A percentile compares a stretch with the other conserved stretches of the same genome.
These are phyloP conservation scores for Pseudogymnoascus sp. DNA, from an alignment of 2,329 filamentous ascomycete species.

Conservation along the genomic window DNA sequence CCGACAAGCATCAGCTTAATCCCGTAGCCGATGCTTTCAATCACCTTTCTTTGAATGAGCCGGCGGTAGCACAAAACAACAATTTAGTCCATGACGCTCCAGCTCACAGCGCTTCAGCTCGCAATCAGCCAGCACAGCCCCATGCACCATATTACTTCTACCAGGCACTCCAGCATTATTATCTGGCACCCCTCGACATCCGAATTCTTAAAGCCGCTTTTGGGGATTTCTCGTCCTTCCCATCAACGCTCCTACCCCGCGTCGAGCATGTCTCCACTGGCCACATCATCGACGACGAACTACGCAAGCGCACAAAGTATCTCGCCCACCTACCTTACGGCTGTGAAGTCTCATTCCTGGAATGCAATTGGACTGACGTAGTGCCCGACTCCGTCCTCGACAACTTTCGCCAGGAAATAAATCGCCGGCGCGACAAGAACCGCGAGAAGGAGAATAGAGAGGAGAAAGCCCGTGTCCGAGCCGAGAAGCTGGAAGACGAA, in stretches of 20 bases:
- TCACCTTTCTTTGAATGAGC: background rate
- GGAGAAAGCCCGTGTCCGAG: constrained; percentile 60
- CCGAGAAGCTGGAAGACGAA: constrained; percentile 61
- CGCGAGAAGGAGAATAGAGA: constrained; percentile 60
- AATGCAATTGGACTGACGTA: constrained; percentile 69
- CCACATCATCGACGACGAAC: constrained; percentile 62
- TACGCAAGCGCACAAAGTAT: constrained; percentile 63
- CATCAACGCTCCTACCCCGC: constrained; percentile 60
- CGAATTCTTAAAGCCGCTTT: constrained; percentile 65
- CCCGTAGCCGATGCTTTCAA: background rate
- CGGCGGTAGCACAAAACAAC: background rate
- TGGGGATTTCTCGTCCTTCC: constrained; percentile 58
- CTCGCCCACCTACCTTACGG: constrained; percentile 62
- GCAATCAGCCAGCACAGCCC: constrained; percentile 15
- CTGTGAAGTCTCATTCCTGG: constrained; percentile 63
- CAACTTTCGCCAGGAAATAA: constrained; percentile 55
- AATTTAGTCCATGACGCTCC: background rate
- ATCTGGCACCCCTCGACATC: constrained; percentile 64
- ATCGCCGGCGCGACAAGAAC: constrained; percentile 54
- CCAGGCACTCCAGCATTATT: constrained; percentile 63
- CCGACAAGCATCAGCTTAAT: background rate
- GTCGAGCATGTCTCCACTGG: constrained; percentile 65
- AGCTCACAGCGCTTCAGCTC: background rate
- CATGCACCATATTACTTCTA: constrained; percentile 58
- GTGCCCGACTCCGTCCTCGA: constrained; percentile 53